phyloP scores from a whole-genome alignment of 257 asterid genomes.

The Leonotis leonurus region DNA sequence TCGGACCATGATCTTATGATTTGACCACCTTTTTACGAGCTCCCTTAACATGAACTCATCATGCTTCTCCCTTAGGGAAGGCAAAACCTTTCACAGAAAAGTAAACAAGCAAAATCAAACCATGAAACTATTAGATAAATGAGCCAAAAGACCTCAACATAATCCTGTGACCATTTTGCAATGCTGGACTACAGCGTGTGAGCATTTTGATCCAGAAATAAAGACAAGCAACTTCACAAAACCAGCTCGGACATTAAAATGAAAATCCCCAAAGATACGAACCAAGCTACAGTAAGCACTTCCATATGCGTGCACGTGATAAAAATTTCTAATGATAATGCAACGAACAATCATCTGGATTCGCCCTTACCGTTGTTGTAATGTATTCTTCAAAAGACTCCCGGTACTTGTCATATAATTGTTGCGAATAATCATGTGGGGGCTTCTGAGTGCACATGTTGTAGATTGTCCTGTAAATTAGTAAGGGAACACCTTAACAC shows the following conservation, averaged over 20 bases:
- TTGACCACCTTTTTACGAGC: constrained; percentile 88
- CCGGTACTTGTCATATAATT: constrained; percentile 77
- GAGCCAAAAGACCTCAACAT: neutral
- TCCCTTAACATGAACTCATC: constrained; percentile 95
- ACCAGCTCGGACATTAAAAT: constrained; percentile 4
- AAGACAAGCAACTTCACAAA: neutral
- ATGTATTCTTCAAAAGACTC: constrained; percentile 85
- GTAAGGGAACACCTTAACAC: constrained; percentile 18
- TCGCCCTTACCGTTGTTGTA: constrained; percentile 52
- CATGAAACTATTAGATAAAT: constrained; percentile 11
- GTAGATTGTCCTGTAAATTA: constrained; percentile 65
- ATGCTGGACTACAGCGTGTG: neutral
- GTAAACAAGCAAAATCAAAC: neutral
- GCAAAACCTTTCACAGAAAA: constrained; percentile 45
- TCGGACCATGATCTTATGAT: constrained; percentile 95
- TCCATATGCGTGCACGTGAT: neutral
- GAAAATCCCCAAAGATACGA: neutral
- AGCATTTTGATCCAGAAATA: neutral
- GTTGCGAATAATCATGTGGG: constrained; percentile 96
- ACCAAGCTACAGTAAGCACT: neutral
- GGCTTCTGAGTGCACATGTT: constrained; percentile 99
- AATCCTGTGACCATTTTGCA: neutral
- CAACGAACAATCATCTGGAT: neutral
- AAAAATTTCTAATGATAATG: neutral
- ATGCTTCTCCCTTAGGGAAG: constrained; percentile 81